Conservation (phyloP, 306 rosid species). For the Vigna radiata region DNA sequence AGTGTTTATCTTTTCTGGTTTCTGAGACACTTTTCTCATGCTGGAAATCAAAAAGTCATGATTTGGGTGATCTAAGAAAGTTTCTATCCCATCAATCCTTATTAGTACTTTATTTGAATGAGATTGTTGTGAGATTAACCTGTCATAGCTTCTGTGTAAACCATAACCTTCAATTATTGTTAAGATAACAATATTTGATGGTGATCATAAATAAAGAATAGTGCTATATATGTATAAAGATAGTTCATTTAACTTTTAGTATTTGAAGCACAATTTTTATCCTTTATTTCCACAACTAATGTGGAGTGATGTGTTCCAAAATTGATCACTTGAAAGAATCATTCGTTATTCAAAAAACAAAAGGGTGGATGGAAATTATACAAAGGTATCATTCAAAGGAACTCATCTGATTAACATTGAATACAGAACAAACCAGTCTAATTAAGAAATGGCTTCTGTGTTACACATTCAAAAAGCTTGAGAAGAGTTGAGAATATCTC, state of each 20-base stretch:
- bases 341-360: neutral
- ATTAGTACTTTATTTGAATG: conserved; percentile 33
- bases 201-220: neutral
- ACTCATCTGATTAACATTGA: neutral
- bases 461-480: conserved; percentile 14
- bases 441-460: neutral
- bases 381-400: neutral
- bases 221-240: neutral
- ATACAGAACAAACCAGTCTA: neutral
- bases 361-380: neutral
- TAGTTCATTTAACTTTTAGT: neutral
- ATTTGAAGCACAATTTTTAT: neutral
- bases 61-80: conserved; percentile 45
- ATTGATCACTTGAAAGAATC: neutral
- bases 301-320: neutral
- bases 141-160: conserved; percentile 17
- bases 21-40: conserved; percentile 36
- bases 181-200: neutral
- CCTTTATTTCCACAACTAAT: neutral
- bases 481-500: conserved; percentile 28
- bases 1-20: conserved; percentile 47
- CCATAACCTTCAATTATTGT: neutral
- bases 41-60: conserved; percentile 39
- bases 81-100: conserved; percentile 35
- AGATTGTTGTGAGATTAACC: conserved; percentile 27